A percentile compares a stretch with the other conserved stretches of the same genome.
phyloP scores from a whole-genome alignment of 176 grass and related monocot genomes.

The Thalia dealbata region DNA sequence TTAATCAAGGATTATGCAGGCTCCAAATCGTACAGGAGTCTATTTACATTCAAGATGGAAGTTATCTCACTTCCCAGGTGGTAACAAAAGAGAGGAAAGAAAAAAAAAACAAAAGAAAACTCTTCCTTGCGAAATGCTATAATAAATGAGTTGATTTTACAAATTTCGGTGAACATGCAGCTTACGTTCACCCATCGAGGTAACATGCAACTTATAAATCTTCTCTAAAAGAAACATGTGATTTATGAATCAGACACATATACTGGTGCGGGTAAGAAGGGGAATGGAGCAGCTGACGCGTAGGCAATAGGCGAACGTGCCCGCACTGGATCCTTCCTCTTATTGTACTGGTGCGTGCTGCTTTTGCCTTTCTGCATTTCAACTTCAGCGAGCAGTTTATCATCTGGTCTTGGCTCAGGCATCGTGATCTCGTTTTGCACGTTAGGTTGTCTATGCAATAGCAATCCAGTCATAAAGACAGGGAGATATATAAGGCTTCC shows the following conservation, averaged over 20 bases:
- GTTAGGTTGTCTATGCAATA: slow-evolving; percentile 60
- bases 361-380: slow-evolving; percentile 27
- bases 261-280: slow-evolving; percentile 67
- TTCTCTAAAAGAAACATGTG: background rate
- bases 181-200: too few relatives aligned
- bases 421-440: slow-evolving; percentile 31
- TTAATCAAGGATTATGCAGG: too few relatives aligned
- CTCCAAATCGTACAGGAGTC: too few relatives aligned
- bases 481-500: slow-evolving; percentile 89
- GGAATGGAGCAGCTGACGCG: slow-evolving; percentile 83
- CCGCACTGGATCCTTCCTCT: slow-evolving; percentile 10
- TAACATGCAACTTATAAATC: slow-evolving; percentile 18
- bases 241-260: slow-evolving; percentile 45
- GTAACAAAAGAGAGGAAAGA: background rate
- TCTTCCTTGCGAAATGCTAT: background rate
- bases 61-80: too few relatives aligned
- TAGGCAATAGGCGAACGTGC: slow-evolving; percentile 65
- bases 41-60: too few relatives aligned
- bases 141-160: background rate
- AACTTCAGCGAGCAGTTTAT: slow-evolving; percentile 23
- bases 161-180: background rate
- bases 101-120: background rate
- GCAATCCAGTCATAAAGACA: slow-evolving; percentile 79
- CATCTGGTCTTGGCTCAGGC: slow-evolving; percentile 14
- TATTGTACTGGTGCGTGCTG: slow-evolving; percentile 16